phyloP scores from a whole-genome alignment of 2,329 filamentous ascomycete genomes.

The Daldinia sp. region DNA sequence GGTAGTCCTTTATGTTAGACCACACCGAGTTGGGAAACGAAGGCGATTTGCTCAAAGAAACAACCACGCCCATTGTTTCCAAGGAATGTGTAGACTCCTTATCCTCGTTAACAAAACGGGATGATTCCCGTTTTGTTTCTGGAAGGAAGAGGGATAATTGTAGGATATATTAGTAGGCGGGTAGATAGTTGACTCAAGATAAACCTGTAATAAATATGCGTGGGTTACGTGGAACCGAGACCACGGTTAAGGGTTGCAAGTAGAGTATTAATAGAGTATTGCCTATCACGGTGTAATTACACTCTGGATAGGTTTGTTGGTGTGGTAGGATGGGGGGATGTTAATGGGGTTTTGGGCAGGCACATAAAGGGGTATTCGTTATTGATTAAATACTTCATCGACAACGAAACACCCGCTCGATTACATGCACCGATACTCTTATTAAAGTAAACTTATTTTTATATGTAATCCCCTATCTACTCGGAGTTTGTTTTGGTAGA shows the following conservation, averaged over 20 bases:
- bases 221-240: too few species aligned
- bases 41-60: not conserved
- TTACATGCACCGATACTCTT: too few species aligned
- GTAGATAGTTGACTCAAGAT: too few species aligned
- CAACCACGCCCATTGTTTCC: not conserved
- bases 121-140: not conserved
- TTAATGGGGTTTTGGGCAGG: too few species aligned
- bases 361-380: too few species aligned
- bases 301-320: too few species aligned
- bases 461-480: not conserved
- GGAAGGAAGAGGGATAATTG: not conserved
- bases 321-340: too few species aligned
- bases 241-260: too few species aligned
- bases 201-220: too few species aligned
- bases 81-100: not conserved
- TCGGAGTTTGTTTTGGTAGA: not conserved
- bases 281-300: too few species aligned
- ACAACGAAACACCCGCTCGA: not conserved
- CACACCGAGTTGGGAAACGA: not conserved
- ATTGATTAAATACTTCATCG: too few species aligned
- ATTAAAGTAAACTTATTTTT: not conserved
- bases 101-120: not conserved
- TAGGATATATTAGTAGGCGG: not conserved
- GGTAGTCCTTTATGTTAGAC: constrained; percentile 9
- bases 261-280: too few species aligned